Conservation (phyloP, 148 eudicot genomes). For the Heliamphora exappendiculata region DNA sequence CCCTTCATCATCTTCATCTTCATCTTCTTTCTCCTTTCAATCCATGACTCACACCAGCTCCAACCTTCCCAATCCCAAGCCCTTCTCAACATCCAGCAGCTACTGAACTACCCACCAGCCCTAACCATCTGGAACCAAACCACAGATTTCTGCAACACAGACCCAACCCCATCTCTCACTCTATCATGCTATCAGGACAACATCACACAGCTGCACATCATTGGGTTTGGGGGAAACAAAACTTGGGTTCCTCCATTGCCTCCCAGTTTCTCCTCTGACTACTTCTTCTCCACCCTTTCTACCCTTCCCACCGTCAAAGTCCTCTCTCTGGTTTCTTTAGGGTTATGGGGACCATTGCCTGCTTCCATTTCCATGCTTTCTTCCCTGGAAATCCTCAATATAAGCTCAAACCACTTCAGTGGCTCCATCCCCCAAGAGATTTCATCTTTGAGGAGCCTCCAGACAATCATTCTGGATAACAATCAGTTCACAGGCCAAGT, state of each 20-base stretch:
- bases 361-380: slow-evolving; percentile 32
- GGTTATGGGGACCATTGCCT: slow-evolving; percentile 67
- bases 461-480: slow-evolving; percentile 59
- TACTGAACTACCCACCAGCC: slow-evolving; percentile 41
- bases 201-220: slow-evolving; percentile 62
- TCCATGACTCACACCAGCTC: slow-evolving; percentile 32
- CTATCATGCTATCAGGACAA: slow-evolving; percentile 56
- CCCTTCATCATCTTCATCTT: not conserved
- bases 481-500: slow-evolving; percentile 50
- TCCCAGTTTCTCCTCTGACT: slow-evolving; percentile 35
- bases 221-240: slow-evolving; percentile 17
- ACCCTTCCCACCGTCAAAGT: slow-evolving; percentile 55
- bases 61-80: slow-evolving; percentile 43
- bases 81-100: slow-evolving; percentile 39
- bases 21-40: slow-evolving; percentile 14
- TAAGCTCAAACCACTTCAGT: slow-evolving; percentile 57
- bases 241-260: slow-evolving; percentile 29
- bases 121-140: slow-evolving; percentile 29
- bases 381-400: slow-evolving; percentile 62
- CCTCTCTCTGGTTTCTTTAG: slow-evolving; percentile 56
- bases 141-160: slow-evolving; percentile 47
- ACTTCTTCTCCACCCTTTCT: slow-evolving; percentile 42
- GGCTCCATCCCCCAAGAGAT: slow-evolving; percentile 57
- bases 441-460: slow-evolving; percentile 41
- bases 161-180: slow-evolving; percentile 42